A percentile compares a stretch with the other conserved stretches of the same genome.
Evolutionary conservation across 257 asterid species (phyloP).

Genomic region (Thymus mandschuricus): DNA sequence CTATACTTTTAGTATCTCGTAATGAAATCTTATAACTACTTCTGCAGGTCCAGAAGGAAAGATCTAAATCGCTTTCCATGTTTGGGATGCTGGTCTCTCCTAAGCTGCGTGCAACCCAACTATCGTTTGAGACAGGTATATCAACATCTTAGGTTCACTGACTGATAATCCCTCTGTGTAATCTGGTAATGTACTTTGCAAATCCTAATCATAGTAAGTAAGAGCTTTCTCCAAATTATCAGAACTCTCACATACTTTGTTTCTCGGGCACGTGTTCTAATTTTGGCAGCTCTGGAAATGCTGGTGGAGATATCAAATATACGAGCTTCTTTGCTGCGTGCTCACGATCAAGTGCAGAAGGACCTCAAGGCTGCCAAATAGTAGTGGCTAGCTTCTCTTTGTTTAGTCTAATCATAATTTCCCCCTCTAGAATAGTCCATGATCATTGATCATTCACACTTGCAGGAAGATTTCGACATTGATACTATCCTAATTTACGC

Average conservation of each 20-base stretch:
- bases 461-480: constrained; percentile 1
- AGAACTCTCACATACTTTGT: background rate
- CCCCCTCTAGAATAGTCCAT: constrained; percentile 4
- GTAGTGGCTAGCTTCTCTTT: constrained; percentile 7
- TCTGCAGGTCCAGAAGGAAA: constrained; percentile 65
- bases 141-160: background rate
- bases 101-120: constrained; percentile 87
- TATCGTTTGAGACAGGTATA: constrained; percentile 86
- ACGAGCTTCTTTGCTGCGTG: constrained; percentile 60
- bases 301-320: constrained; percentile 70
- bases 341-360: constrained; percentile 61
- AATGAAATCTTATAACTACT: constrained; percentile 14
- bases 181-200: background rate
- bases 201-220: background rate
- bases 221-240: background rate
- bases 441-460: constrained; percentile 9
- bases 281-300: constrained; percentile 68
- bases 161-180: background rate
- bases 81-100: constrained; percentile 90
- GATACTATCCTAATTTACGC: background rate
- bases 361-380: constrained; percentile 45
- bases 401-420: background rate
- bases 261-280: constrained; percentile 5
- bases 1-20: background rate
- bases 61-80: constrained; percentile 70